Evolutionary conservation across 352 stramenopile species (phyloP).

Genomic region (Phytophthora sp.): DNA sequence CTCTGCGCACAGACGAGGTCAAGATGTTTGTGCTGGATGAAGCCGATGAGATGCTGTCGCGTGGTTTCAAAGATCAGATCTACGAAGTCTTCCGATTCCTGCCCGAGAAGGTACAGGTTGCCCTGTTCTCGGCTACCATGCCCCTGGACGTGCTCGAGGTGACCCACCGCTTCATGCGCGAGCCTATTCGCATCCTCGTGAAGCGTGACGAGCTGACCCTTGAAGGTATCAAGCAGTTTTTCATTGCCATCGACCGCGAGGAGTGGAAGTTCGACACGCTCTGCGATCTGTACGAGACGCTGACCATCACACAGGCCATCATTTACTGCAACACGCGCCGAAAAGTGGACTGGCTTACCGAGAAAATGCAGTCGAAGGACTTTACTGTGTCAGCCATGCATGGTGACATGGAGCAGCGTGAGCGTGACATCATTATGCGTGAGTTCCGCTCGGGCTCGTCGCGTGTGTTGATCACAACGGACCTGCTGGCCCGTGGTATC

Average conservation of each 20-base stretch:
- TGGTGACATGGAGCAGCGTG: conserved; percentile 99
- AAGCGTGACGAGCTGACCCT: conserved; percentile 99
- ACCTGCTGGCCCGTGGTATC: conserved; percentile 99
- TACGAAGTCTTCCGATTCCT: conserved; percentile 99
- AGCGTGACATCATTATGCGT: conserved; percentile 99
- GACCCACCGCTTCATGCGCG: conserved; percentile 98
- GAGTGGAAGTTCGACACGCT: conserved; percentile 99
- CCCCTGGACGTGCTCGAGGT: conserved; percentile 99
- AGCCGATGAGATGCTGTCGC: conserved; percentile 99
- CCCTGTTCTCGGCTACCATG: conserved; percentile 99
- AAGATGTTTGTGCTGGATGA: conserved; percentile 99
- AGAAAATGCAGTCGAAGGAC: conserved; percentile 99
- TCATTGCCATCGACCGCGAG: conserved; percentile 98
- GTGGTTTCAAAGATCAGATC: conserved; percentile 99
- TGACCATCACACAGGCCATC: conserved; percentile 99
- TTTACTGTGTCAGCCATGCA: conserved; percentile 99
- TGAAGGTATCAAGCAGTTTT: conserved; percentile 99
- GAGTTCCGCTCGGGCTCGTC: conserved; percentile 99
- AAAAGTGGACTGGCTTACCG: conserved; percentile 99
- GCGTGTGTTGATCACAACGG: conserved; percentile 99
- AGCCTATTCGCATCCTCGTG: conserved; percentile 98
- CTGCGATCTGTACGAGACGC: conserved; percentile 99
- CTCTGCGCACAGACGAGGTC: conserved; percentile 94
- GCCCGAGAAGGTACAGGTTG: conserved; percentile 97
- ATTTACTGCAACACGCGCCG: conserved; percentile 99